Evolutionary conservation across 2,329 filamentous ascomycete genomes (phyloP).

Genomic region (Verticillium zaregamsianum): DNA sequence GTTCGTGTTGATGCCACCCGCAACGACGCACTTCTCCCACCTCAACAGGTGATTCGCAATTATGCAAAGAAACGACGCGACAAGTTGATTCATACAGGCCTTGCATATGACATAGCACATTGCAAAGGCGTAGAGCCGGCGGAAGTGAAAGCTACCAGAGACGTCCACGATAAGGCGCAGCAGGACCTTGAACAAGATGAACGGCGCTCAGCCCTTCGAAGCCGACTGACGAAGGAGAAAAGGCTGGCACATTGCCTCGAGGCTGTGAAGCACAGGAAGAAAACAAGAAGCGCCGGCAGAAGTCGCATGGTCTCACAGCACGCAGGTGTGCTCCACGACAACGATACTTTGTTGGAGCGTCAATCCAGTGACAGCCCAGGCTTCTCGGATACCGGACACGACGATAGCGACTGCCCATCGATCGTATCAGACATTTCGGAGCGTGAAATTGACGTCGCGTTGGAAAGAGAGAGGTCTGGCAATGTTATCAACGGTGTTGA

Average conservation of each 20-base stretch:
- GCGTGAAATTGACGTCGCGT: slow-evolving; percentile 27
- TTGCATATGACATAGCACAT: slow-evolving; percentile 67
- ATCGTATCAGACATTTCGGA: slow-evolving; percentile 35
- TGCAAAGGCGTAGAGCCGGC: slow-evolving; percentile 41
- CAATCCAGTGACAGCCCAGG: neutral
- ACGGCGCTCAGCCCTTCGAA: slow-evolving; percentile 27
- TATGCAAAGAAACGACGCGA: slow-evolving; percentile 61
- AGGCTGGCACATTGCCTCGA: slow-evolving; percentile 29
- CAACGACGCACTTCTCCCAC: slow-evolving; percentile 39
- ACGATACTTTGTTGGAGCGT: neutral
- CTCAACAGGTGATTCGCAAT: slow-evolving; percentile 64
- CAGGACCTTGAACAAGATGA: slow-evolving; percentile 22
- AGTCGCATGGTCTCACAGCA: slow-evolving; percentile 6
- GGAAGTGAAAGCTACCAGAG: slow-evolving; percentile 42
- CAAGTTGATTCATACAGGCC: slow-evolving; percentile 68
- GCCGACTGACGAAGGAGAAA: slow-evolving; percentile 38
- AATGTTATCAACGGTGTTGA: neutral
- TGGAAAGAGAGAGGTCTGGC: neutral
- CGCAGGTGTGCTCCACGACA: neutral
- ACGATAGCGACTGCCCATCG: slow-evolving; percentile 22
- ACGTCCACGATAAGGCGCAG: slow-evolving; percentile 38
- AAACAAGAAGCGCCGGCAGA: slow-evolving; percentile 13
- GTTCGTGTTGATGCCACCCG: slow-evolving; percentile 70
- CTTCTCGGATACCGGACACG: slow-evolving; percentile 17
- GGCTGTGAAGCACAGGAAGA: slow-evolving; percentile 31